Base-by-base conservation (phyloP, 345 rosid species). In the Salix dunnii region DNA sequence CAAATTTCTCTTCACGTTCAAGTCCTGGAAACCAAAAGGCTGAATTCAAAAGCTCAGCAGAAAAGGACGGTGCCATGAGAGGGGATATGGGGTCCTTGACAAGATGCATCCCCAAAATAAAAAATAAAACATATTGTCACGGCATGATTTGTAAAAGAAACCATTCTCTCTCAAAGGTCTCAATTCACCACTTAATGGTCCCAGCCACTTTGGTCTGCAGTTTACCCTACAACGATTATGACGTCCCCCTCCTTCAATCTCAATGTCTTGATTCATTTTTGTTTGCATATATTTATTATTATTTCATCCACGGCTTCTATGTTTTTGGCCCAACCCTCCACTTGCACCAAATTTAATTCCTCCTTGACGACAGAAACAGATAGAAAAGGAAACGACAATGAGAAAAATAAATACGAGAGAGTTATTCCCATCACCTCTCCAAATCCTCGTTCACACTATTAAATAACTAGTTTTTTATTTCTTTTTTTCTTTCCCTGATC, bases 141-240 rank as follows among this genome's bases (percentile, higher is more conserved):
- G 40, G 62, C 12, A 64, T 31, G 60, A 43, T 28, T 55, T n/a
- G 49, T 18, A 55, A 72, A 21, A 42, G 62, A 40, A 62, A 17
- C 63, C 43, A 46, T 69, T 69, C 27, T 27, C 70, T 75, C 28
- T 76, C 84, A 75, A 63, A 79, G 72, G 55, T 64, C 35, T 69
- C 62, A 48, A 23, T 28, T 40, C 58, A 40, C 25, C 61, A 43
- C 53, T 62, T 68, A 80, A 77, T 77, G 84, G 85, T 77, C 77
- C 78, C 71, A 74, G 68, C 68, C 71, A 42, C 55, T 36, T 14
- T 63, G 85, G 81, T 66, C 91, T 82, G 91, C 77, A 73, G 90
- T 89, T 88, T 82, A 76, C 85, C 87, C 89, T 67, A 84, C 91
- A 89, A 72, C 40, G 84, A 84, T 76, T 81, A 68, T 75, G 82